Base-by-base conservation (phyloP, 441 rosid genomes). In the Euphorbia corollata region DNA sequence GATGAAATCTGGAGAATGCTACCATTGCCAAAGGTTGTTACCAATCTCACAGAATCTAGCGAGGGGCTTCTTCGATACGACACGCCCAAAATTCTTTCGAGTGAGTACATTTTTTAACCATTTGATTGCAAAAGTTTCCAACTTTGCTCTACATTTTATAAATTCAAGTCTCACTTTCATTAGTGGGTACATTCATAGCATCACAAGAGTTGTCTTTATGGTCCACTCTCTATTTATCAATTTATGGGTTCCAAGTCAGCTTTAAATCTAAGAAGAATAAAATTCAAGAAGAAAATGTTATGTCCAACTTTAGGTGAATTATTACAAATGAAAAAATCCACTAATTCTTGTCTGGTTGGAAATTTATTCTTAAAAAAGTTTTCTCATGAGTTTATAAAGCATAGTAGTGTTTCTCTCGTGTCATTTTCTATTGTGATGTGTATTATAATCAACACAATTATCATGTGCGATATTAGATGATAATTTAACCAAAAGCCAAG, bases 61-160 rank as follows among this genome's bases (percentile, higher is more conserved):
- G 88, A 94, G 58, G 88, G 92, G 8, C 75, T 89, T 47, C 92
- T 89, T 69, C 88, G 77, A 80, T 94, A 81, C 69, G 87, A 88
- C 76, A 88, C 83, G 19, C 98, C 98, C 60, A 88, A 83, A 77
- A 83, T 94, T 45, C 48, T 94, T 38, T 80, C 97, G 38, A 89
- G 97, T 94, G 77, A 86, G 96, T 75, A 48, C 68, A 54, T 10
- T 41, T 43, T 34, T 13, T 6, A 27, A 43, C 24, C 12, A 15
- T 32, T 32, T 43, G 50, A 45, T 45, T 45, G 50, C 11, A 10
- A 10, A 45, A 45, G 9, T 11, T 45, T 12, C 3, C 45, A 39
- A 39, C 45, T 39, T 39, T 39, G 12, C 12, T 39, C 8, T 39
- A 39, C 12, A 2, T 39, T 27, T 27, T 4, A 27, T 27, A 27